phyloP scores from a whole-genome alignment of 164 flowering plant genomes.

The Malania oleifera region DNA sequence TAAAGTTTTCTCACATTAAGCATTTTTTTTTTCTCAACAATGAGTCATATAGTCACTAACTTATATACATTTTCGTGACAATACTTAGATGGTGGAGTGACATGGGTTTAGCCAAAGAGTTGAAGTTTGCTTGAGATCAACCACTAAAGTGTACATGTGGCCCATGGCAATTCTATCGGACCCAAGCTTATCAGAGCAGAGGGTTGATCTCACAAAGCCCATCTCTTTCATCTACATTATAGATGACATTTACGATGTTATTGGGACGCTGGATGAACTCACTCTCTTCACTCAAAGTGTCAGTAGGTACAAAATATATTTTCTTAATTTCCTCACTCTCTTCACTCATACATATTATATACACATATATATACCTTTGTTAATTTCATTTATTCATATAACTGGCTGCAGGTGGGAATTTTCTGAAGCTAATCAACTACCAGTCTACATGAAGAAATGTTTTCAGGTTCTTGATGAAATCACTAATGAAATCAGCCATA shows the following conservation, averaged over 20 bases:
- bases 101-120: background rate
- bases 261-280: background rate
- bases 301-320: background rate
- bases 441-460: constrained; percentile 15
- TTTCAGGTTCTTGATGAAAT: constrained; percentile 9
- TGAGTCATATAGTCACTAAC: background rate
- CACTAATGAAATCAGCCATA: constrained; percentile 13
- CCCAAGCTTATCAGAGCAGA: background rate
- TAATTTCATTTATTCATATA: too few species aligned
- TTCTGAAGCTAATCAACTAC: constrained; percentile 4
- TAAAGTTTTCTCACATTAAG: too few species aligned
- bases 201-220: background rate
- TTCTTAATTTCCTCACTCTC: too few species aligned
- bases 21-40: too few species aligned
- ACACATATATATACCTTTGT: too few species aligned
- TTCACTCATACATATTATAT: too few species aligned
- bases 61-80: background rate
- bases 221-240: too few species aligned
- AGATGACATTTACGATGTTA: background rate
- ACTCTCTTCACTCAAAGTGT: background rate
- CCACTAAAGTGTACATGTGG: background rate
- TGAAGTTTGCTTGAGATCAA: background rate
- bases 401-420: constrained; percentile 22
- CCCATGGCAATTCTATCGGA: background rate
- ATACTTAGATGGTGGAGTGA: background rate